phyloP scores from a whole-genome alignment of 352 stramenopile genomes.

The Phytophthora litchii region DNA sequence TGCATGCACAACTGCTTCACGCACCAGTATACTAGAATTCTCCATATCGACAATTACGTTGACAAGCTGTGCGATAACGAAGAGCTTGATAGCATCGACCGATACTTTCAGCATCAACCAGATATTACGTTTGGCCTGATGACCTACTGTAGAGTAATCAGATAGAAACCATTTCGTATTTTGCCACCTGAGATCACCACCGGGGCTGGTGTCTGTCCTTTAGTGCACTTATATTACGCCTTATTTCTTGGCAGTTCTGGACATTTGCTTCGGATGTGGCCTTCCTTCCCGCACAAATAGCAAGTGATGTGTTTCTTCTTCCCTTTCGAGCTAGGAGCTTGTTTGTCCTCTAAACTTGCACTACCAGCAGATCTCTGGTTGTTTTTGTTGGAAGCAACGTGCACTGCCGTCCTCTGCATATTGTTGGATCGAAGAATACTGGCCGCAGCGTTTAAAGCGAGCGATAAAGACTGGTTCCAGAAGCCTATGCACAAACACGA shows the following conservation, averaged over 20 bases:
- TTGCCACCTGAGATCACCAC: too few relatives aligned
- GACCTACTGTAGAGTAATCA: too few relatives aligned
- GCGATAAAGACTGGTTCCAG: slow-evolving; percentile 33
- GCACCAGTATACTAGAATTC: too few relatives aligned
- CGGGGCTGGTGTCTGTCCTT: too few relatives aligned
- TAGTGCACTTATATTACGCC: background rate
- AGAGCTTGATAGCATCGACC: too few relatives aligned
- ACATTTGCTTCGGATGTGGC: slow-evolving; percentile 21
- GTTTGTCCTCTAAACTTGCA: slow-evolving; percentile 1
- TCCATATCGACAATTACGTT: too few relatives aligned
- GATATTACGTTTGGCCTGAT: too few relatives aligned
- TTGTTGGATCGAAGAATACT: background rate
- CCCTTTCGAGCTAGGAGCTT: background rate
- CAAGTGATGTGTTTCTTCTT: slow-evolving; percentile 22
- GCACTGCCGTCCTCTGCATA: background rate
- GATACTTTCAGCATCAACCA: too few relatives aligned
- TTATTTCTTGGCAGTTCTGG: slow-evolving; percentile 19
- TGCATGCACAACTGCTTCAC: too few relatives aligned
- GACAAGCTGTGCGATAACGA: too few relatives aligned
- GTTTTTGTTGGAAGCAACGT: background rate
- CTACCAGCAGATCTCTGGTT: background rate
- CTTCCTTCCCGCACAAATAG: slow-evolving; percentile 19
- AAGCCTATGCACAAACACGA: slow-evolving; percentile 16
- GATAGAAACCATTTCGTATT: too few relatives aligned
- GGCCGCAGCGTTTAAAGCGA: slow-evolving; percentile 22